phyloP scores from a whole-genome alignment of 1,284 basidiomycete genomes.

The Trichosporon asahii region DNA sequence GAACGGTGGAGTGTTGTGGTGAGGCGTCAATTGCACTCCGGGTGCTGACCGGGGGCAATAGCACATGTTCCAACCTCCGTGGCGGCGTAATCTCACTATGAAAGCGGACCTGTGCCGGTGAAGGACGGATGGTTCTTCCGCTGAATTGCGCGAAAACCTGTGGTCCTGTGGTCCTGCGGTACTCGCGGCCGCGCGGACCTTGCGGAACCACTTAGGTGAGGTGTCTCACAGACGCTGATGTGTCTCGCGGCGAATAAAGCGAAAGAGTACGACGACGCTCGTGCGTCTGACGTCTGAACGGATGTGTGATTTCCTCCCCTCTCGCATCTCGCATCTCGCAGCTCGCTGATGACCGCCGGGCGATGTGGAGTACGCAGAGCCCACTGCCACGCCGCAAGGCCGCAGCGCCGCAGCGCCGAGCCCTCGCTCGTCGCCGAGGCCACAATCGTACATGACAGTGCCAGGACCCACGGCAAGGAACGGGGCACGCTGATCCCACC shows the following conservation, averaged over 20 bases:
- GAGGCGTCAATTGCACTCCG: background rate
- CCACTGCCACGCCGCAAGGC: background rate
- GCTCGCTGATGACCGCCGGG: too few relatives aligned
- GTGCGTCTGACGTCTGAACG: too few relatives aligned
- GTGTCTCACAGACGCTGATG: too few relatives aligned
- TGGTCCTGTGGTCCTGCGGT: too few relatives aligned
- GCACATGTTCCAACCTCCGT: background rate
- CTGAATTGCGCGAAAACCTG: too few relatives aligned
- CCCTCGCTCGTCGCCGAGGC: background rate
- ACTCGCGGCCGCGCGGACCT: too few relatives aligned
- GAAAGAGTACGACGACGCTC: too few relatives aligned
- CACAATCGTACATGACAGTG: background rate
- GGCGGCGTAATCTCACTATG: background rate
- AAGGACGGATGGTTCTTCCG: background rate
- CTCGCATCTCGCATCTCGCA: too few relatives aligned
- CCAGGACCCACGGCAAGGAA: background rate
- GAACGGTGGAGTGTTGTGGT: background rate
- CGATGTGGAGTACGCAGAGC: background rate
- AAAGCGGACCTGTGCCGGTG: background rate
- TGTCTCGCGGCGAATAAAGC: too few relatives aligned
- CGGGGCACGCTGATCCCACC: background rate
- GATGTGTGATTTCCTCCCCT: too few relatives aligned
- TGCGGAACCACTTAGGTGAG: too few relatives aligned
- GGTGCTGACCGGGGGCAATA: background rate
- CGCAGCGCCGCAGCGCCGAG: background rate